Evolutionary conservation across 1,284 basidiomycete species (phyloP), one percentile per base, ranked within the genome.

Genomic region (Cryptococcus jaspeensis): DNA sequence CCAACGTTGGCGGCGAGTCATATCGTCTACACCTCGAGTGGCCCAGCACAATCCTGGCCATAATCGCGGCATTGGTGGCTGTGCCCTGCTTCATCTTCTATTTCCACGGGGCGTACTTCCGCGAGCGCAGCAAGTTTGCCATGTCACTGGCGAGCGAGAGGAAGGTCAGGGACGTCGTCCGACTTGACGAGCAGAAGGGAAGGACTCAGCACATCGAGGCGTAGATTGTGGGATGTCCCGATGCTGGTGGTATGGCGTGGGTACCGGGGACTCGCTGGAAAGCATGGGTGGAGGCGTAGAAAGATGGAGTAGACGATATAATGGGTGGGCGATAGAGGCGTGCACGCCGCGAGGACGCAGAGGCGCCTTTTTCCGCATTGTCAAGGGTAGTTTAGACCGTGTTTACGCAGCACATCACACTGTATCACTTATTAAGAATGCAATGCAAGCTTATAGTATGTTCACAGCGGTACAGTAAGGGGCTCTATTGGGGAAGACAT

Each of bases 51-150:
- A 67, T 80, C 32, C 64, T 80, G 2, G 75, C 67, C 28, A 72
- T 72, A 64, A 59, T 80, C 25, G 77, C 75, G 1, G 62, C 73
- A 5, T 36, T 78, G 39, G 71, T 79, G 8, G 70, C 70, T 6
- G 72, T 79, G 32, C 78, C 79, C 0, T 71, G 79, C 28, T 80
- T 74, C 59, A 52, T 80, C 38, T 79, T 80, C 69, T 79, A 79
- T 62, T 72, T 56, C 58, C 67, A 79, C 25, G 79, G 79, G 2
- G 66, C 69, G 2, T 61, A 59, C 43, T 75, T 80, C 57, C 60
- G 79, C 5, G 66, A 70, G 39, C 52, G 69, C 13, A 73, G 68
- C 50, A 74, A 74, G 59, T 80, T 80, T 58, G 79, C 78, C 5
- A 62, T 68, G 62, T 65, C 65, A 2, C 61, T 78, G 15, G 66